Conservation (phyloP, 1,139 yeast species). For the Diutina mesorugosa region DNA sequence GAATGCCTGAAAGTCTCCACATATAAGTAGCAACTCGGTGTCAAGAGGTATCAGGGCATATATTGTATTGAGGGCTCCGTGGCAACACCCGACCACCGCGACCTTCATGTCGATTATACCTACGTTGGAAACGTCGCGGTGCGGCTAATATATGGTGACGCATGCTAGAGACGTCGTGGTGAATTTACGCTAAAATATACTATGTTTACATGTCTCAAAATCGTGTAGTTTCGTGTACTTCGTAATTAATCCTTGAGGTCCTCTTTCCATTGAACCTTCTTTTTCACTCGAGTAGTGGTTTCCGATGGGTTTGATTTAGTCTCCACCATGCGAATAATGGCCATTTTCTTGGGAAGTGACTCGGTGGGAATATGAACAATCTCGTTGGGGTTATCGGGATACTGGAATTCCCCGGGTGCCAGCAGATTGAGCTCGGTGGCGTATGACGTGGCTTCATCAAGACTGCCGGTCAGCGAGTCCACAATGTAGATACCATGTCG, state of each 20-base stretch:
- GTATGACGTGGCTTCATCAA: conserved; percentile 61
- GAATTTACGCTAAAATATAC: too few species aligned
- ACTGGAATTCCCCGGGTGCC: conserved; percentile 49
- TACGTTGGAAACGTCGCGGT: not conserved
- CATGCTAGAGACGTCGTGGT: not conserved
- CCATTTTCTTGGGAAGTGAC: conserved; percentile 4
- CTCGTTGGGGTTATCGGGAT: conserved; percentile 47
- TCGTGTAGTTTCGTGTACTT: not conserved
- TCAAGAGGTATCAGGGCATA: conserved; percentile 23
- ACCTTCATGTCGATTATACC: conserved; percentile 12
- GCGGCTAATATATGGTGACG: not conserved
- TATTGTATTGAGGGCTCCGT: conserved; percentile 62
- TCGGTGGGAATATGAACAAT: conserved; percentile 54
- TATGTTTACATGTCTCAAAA: too few species aligned
- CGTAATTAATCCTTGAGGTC: not conserved
- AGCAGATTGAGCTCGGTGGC: conserved; percentile 65
- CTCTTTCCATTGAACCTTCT: not conserved
- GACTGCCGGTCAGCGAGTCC: conserved; percentile 53
- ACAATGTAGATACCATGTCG: conserved; percentile 36
- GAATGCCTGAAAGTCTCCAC: conserved; percentile 81
- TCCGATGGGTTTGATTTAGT: not conserved
- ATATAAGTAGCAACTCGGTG: conserved; percentile 60
- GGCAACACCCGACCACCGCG: conserved; percentile 91
- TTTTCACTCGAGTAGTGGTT: not conserved
- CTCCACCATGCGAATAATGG: not conserved